phyloP scores from a whole-genome alignment of 1,139 yeast genomes.

The Suhomyces coccinellae region DNA sequence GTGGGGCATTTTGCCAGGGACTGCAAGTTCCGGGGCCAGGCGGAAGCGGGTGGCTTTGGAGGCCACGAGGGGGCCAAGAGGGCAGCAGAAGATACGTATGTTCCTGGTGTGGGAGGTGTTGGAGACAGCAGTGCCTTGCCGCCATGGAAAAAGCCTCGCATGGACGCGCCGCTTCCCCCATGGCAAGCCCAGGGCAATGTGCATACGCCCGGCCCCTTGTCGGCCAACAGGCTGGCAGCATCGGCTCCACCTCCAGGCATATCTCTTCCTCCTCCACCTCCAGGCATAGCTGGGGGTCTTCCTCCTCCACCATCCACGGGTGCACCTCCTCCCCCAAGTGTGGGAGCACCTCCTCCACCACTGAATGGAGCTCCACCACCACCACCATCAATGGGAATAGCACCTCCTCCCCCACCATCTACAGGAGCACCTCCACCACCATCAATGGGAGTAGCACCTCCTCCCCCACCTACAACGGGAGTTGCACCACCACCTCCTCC shows the following conservation, averaged over 20 bases:
- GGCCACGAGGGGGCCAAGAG: constrained; percentile 2
- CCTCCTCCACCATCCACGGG: constrained; percentile 12
- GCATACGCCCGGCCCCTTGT: constrained; percentile 10
- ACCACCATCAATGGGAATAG: constrained; percentile 17
- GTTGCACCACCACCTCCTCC: constrained; percentile 17
- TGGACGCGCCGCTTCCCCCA: constrained; percentile 16
- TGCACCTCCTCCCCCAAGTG: constrained; percentile 12
- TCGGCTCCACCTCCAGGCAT: constrained; percentile 22
- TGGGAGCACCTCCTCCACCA: constrained; percentile 19
- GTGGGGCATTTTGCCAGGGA: constrained; percentile 88
- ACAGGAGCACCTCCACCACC: constrained; percentile 12
- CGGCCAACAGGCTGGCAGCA: too few species aligned
- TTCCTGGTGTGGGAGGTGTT: background rate
- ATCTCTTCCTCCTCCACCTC: constrained; percentile 17
- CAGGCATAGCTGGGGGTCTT: constrained; percentile 18
- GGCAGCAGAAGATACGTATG: constrained; percentile 3
- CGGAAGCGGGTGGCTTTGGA: constrained; percentile 1
- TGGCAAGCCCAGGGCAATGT: constrained; percentile 15
- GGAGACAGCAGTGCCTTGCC: constrained; percentile 11
- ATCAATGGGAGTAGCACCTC: constrained; percentile 5
- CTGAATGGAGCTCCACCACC: constrained; percentile 16
- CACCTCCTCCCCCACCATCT: background rate
- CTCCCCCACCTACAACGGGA: constrained; percentile 14
- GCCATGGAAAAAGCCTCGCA: constrained; percentile 18
- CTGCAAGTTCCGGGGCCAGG: constrained; percentile 48